Evolutionary conservation across 2,329 filamentous ascomycete genomes (phyloP).

Genomic region (Neoscytalidium dimidiatum): DNA sequence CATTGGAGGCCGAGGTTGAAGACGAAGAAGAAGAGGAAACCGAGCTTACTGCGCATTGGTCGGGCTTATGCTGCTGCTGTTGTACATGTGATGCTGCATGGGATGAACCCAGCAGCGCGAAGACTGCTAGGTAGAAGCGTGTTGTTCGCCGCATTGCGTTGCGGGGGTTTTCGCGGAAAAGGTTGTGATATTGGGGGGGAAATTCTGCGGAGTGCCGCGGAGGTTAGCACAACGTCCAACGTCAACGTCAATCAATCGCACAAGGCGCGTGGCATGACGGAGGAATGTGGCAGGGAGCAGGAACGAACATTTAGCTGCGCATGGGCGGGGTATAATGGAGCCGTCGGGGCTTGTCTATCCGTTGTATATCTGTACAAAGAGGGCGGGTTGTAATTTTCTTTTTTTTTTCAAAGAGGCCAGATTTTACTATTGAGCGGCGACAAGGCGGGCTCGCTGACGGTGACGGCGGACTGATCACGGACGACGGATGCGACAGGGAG

Average conservation of each 20-base stretch:
- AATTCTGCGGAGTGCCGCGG: not conserved
- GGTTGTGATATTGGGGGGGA: conserved; percentile 16
- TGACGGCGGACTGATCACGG: not conserved
- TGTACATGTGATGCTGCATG: conserved; percentile 44
- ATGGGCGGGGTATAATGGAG: not conserved
- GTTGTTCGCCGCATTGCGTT: conserved; percentile 60
- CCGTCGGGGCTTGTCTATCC: not conserved
- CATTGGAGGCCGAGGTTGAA: conserved; percentile 25
- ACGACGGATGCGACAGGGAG: conserved; percentile 5
- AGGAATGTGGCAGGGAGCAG: not conserved
- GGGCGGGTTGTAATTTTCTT: conserved; percentile 24
- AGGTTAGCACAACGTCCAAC: conserved; percentile 21
- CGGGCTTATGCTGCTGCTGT: conserved; percentile 42
- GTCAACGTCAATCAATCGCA: conserved; percentile 19
- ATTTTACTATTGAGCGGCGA: conserved; percentile 29
- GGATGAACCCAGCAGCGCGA: conserved; percentile 56
- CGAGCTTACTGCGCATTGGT: conserved; percentile 59
- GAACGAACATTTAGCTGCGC: not conserved
- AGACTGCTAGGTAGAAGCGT: conserved; percentile 64
- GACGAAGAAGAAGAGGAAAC: conserved; percentile 22
- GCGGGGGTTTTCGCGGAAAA: not conserved
- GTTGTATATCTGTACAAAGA: conserved; percentile 22
- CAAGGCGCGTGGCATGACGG: conserved; percentile 23
- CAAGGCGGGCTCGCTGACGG: not conserved
- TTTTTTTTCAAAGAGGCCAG: conserved; percentile 42